Evolutionary conservation across 2,329 filamentous ascomycete species (phyloP).

Genomic region (Pezicula carpinea): DNA sequence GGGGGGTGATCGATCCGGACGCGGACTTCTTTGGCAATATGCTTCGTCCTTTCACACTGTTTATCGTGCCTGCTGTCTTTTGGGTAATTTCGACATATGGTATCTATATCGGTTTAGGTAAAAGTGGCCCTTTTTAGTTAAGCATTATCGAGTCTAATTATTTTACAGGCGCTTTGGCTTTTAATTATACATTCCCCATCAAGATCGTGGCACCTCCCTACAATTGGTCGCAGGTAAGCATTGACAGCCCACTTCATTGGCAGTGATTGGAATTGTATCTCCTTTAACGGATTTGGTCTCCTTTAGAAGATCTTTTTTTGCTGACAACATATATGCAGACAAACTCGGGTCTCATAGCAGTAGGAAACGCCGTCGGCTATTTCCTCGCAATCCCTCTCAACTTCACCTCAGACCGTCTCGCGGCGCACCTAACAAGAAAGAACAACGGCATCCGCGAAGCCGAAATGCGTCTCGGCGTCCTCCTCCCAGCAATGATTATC

Average conservation of each 20-base stretch:
- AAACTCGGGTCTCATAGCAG: slow-evolving; percentile 40
- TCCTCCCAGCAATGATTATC: slow-evolving; percentile 48
- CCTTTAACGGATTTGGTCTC: not conserved
- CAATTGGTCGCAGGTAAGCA: slow-evolving; percentile 37
- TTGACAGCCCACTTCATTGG: not conserved
- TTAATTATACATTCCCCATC: slow-evolving; percentile 46
- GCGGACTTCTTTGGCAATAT: slow-evolving; percentile 41
- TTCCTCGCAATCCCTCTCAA: slow-evolving; percentile 40
- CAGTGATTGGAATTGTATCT: too few relatives aligned
- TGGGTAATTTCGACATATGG: slow-evolving; percentile 48
- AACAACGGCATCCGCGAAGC: slow-evolving; percentile 36
- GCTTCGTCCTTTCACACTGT: slow-evolving; percentile 41
- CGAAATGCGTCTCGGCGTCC: slow-evolving; percentile 34
- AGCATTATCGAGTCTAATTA: slow-evolving; percentile 14
- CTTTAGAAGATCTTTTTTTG: too few relatives aligned
- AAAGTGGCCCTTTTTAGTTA: not conserved
- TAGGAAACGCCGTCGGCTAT: slow-evolving; percentile 33
- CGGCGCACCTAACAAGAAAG: slow-evolving; percentile 32
- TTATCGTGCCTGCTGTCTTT: slow-evolving; percentile 42
- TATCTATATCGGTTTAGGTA: slow-evolving; percentile 8
- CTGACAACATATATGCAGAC: slow-evolving; percentile 19
- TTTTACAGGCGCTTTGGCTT: slow-evolving; percentile 44
- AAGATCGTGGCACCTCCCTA: slow-evolving; percentile 41
- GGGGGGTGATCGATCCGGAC: slow-evolving; percentile 37
- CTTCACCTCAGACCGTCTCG: slow-evolving; percentile 34